Evolutionary conservation across 1,284 basidiomycete genomes (phyloP), one percentile per base, ranked within the genome.

Genomic region (Grifola frondosa): DNA sequence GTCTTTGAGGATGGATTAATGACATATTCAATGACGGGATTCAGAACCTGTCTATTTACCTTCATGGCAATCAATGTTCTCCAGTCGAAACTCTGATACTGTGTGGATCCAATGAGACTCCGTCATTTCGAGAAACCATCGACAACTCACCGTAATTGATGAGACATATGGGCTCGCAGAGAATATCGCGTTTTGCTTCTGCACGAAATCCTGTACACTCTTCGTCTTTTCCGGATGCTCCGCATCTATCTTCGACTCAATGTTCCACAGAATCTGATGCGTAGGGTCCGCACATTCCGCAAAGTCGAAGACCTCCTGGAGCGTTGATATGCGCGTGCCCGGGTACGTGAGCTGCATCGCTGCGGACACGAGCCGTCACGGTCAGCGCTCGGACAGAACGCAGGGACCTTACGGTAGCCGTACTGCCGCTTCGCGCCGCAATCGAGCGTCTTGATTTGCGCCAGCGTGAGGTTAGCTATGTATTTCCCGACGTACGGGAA

Each of bases 71-170:
- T 59, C n/a, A 88, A 54, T 12, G 82, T 81, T 49, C 84, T 71
- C 84, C 85, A 88, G 56, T 87, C 84, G 52, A 88, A 86, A 55
- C 83, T 86, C 66, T 88, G 82, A 54, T 78, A 86, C 82, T 87
- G 44, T 10, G 50, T 4, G 29, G 37, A 26, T 40, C 29, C 5
- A 19, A n/a, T 8, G 36, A 44, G 23, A 46, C 43, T 26, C 23
- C 20, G 20, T 2, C 28, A 20, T 3, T 15, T 10, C 16, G 19
- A 41, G 48, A 1, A 26, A 11, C 12, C 21, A 24, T 7, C 15
- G 11, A 11, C n/a, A 10, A 43, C 78, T 49, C 51, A 84, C 83
- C 6, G 80, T 85, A 50, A 88, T 85, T 9, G 75, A 70, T 19
- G 69, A 56, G 26, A 66, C 66, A 57, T 86, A 86, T 17, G 73